These are phyloP conservation scores for Tulasnella sp. DNA, from an alignment of 768 basidiomycete genomes.

Conservation along the genomic window DNA sequence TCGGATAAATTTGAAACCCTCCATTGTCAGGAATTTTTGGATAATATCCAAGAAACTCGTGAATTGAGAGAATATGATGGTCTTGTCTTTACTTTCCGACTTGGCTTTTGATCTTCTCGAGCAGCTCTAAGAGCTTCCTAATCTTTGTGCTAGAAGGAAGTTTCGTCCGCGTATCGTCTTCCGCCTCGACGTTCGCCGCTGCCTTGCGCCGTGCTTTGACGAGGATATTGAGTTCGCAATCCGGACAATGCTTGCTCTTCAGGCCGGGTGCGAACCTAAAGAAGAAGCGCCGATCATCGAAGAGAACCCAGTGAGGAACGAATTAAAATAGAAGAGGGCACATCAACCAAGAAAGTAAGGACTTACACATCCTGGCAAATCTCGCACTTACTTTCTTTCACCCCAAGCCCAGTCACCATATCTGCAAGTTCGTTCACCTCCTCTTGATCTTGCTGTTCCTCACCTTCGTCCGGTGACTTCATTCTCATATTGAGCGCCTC, in stretches of 20 bases:
- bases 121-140: constrained; percentile 63
- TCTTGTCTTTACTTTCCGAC: constrained; percentile 51
- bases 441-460: constrained; percentile 48
- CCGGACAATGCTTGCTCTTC: constrained; percentile 41
- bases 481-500: constrained; percentile 63
- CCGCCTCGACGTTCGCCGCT: not conserved
- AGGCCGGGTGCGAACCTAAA: constrained; percentile 5
- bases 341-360: too few relatives aligned
- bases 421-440: constrained; percentile 60
- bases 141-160: constrained; percentile 83
- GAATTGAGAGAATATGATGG: constrained; percentile 92
- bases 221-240: constrained; percentile 45
- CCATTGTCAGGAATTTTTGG: constrained; percentile 66
- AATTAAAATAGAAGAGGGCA: too few relatives aligned
- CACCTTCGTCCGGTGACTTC: constrained; percentile 38
- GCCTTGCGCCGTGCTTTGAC: constrained; percentile 38
- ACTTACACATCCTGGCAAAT: constrained; percentile 40
- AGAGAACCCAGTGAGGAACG: too few relatives aligned
- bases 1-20: constrained; percentile 63
- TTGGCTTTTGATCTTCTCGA: constrained; percentile 45
- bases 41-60: constrained; percentile 78
- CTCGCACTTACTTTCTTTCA: constrained; percentile 57
- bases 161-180: constrained; percentile 29
- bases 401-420: constrained; percentile 58
- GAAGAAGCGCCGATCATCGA: not conserved